These are phyloP conservation scores for Exserohilum rostratum DNA, from an alignment of 2,329 filamentous ascomycete species.

Conservation along the genomic window DNA sequence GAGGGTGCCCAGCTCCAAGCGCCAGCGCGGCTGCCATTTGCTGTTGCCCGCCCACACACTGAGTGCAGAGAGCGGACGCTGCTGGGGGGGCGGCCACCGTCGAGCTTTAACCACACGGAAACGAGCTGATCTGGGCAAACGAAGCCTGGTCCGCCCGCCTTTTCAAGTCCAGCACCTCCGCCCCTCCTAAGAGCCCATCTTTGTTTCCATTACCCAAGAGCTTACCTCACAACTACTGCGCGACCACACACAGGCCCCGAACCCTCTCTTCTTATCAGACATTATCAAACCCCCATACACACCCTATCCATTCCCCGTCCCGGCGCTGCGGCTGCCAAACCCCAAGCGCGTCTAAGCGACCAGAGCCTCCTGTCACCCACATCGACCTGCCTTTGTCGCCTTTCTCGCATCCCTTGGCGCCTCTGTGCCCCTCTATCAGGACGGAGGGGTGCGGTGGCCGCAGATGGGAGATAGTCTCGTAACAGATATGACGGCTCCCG, in stretches of 20 bases:
- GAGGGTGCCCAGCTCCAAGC: conserved; percentile 19
- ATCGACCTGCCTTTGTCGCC: conserved; percentile 37
- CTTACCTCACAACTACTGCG: conserved; percentile 55
- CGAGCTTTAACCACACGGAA: conserved; percentile 26
- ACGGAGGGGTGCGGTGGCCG: conserved; percentile 53
- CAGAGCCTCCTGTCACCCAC: conserved; percentile 36
- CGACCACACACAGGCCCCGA: conserved; percentile 44
- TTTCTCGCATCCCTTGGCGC: conserved; percentile 44
- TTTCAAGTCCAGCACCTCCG: conserved; percentile 45
- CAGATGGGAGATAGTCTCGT: conserved; percentile 58
- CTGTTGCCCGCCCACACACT: conserved; percentile 12
- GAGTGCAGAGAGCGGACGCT: background rate
- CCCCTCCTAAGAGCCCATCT: conserved; percentile 38
- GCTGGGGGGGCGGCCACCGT: conserved; percentile 23
- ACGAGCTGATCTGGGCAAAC: conserved; percentile 25
- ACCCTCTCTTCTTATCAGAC: conserved; percentile 49
- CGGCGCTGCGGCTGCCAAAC: conserved; percentile 42
- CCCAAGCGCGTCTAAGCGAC: conserved; percentile 47
- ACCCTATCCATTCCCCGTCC: conserved; percentile 39
- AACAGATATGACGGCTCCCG: conserved; percentile 53
- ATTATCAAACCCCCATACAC: conserved; percentile 51
- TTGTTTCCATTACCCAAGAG: conserved; percentile 56
- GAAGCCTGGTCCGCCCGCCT: conserved; percentile 36
- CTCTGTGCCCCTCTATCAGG: conserved; percentile 45
- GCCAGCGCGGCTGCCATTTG: conserved; percentile 27